A percentile compares a stretch with the other conserved stretches of the same genome.
phyloP scores from a whole-genome alignment of 2,329 filamentous ascomycete species.

The Mariannaea elegans region DNA sequence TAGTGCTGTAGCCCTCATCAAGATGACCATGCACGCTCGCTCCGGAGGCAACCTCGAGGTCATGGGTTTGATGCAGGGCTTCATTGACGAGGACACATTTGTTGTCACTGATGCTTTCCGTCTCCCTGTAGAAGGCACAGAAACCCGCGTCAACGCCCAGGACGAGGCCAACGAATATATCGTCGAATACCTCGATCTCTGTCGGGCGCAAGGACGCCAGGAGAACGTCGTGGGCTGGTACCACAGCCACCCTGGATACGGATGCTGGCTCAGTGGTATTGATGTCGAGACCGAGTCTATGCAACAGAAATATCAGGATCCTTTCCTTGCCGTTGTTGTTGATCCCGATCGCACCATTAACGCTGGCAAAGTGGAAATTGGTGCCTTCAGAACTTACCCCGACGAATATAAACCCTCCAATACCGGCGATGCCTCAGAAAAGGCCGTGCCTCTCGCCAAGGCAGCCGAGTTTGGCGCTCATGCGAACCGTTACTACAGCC shows the following conservation, averaged over 20 bases:
- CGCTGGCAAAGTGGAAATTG: conserved; percentile 95
- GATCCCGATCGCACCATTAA: conserved; percentile 96
- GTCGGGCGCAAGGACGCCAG: conserved; percentile 77
- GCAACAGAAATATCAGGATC: conserved; percentile 87
- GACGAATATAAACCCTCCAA: conserved; percentile 69
- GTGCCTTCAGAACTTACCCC: conserved; percentile 92
- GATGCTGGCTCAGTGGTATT: conserved; percentile 97
- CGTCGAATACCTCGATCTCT: conserved; percentile 81
- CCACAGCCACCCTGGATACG: conserved; percentile 96
- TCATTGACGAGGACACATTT: conserved; percentile 84
- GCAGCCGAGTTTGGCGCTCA: conserved; percentile 96
- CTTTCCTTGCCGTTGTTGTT: conserved; percentile 94
- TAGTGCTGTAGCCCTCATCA: conserved; percentile 90
- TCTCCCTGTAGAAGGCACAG: conserved; percentile 96
- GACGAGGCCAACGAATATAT: conserved; percentile 98
- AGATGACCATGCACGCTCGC: conserved; percentile 99
- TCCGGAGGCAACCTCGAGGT: conserved; percentile 91
- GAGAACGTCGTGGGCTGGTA: conserved; percentile 99
- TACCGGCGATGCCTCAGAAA: conserved; percentile 52
- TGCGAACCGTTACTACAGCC: conserved; percentile 86
- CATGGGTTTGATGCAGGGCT: conserved; percentile 98
- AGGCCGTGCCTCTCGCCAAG: conserved; percentile 89
- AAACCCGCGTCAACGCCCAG: conserved; percentile 96
- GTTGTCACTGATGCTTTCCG: conserved; percentile 95
- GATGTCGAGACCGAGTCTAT: conserved; percentile 88